Conservation (phyloP, 2,329 filamentous ascomycete genomes). For the Sordariomycetes sp. region DNA sequence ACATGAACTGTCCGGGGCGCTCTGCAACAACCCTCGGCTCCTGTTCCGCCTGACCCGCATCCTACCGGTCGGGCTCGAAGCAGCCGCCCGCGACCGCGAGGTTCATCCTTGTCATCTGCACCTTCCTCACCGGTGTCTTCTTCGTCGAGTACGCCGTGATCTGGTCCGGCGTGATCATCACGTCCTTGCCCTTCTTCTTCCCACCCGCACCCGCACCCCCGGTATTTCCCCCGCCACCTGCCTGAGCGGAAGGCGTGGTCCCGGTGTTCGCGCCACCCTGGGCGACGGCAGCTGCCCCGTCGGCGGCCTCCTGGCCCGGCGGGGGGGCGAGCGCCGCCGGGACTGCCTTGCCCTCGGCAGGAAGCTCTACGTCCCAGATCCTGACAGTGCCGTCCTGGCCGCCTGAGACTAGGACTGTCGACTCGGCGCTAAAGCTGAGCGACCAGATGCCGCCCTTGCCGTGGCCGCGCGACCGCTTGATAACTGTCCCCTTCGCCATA, state of each 20-base stretch:
- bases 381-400: slow-evolving; percentile 89
- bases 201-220: slow-evolving; percentile 18
- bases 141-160: slow-evolving; percentile 93
- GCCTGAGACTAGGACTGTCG: slow-evolving; percentile 78
- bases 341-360: slow-evolving; percentile 52
- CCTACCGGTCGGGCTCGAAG: slow-evolving; percentile 43
- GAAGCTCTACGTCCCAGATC: slow-evolving; percentile 79
- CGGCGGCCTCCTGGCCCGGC: slow-evolving; percentile 24
- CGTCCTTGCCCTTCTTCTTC: slow-evolving; percentile 82
- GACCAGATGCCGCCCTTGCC: slow-evolving; percentile 91
- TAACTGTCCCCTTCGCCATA: slow-evolving; percentile 69
- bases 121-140: slow-evolving; percentile 89
- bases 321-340: slow-evolving; percentile 29
- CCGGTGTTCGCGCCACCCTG: slow-evolving; percentile 17
- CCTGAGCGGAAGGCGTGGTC: background rate
- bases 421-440: slow-evolving; percentile 87
- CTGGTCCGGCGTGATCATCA: slow-evolving; percentile 83
- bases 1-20: background rate
- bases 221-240: slow-evolving; percentile 10
- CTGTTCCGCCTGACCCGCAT: background rate
- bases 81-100: slow-evolving; percentile 76
- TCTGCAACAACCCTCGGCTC: background rate
- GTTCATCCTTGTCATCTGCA: slow-evolving; percentile 92
- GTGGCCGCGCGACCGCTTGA: slow-evolving; percentile 91
- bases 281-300: slow-evolving; percentile 23